Conservation (phyloP, 306 rosid species). For the Corylus heterophylla region DNA sequence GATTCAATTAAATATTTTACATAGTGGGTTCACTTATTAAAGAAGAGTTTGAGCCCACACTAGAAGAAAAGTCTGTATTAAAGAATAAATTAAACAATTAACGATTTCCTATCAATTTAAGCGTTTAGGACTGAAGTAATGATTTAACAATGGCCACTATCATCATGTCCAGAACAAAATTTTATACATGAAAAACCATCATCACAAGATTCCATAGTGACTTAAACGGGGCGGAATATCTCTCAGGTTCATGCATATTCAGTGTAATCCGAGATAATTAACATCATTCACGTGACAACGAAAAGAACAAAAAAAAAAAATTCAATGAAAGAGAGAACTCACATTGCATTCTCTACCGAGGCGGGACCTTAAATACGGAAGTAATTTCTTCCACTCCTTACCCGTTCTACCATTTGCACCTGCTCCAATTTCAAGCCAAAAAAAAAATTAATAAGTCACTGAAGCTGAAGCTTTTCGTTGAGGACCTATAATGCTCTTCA, state of each 20-base stretch:
- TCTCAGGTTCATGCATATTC: not conserved
- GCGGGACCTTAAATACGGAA: slow-evolving; percentile 83
- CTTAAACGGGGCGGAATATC: too few species aligned
- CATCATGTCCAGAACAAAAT: not conserved
- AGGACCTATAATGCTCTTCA: slow-evolving; percentile 11
- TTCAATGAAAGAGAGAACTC: slow-evolving; percentile 30
- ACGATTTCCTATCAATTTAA: too few species aligned
- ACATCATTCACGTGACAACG: not conserved
- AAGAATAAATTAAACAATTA: too few species aligned
- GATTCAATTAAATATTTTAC: too few species aligned
- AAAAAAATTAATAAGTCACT: not conserved
- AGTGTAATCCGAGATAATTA: not conserved
- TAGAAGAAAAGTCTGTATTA: too few species aligned
- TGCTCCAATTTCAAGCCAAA: slow-evolving; percentile 37
- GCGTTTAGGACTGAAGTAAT: too few species aligned
- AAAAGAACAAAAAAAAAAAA: not conserved
- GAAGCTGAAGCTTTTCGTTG: not conserved
- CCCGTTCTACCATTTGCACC: slow-evolving; percentile 93
- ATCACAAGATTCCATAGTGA: too few species aligned
- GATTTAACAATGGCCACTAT: too few species aligned
- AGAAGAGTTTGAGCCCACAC: too few species aligned
- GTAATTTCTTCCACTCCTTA: slow-evolving; percentile 85
- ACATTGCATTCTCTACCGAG: slow-evolving; percentile 75
- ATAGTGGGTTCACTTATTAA: too few species aligned
- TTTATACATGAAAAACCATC: not conserved